Base-by-base conservation (phyloP, 163 green algal genomes). In the Coccomyxa subellipsoidea region DNA sequence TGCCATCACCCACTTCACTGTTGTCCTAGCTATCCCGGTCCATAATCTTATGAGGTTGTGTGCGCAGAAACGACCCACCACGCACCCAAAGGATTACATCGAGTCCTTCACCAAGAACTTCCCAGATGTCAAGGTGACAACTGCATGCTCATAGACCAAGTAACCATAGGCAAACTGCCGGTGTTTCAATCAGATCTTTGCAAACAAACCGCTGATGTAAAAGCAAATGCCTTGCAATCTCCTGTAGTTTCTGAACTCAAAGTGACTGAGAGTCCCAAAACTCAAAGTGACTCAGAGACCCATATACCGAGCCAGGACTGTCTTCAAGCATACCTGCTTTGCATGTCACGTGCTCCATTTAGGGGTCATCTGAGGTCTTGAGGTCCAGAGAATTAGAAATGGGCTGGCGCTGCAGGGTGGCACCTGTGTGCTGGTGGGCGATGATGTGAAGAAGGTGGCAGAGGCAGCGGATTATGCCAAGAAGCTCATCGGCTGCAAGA, bases 51-150 rank as follows among this genome's bases (percentile, higher is more conserved):
- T 59, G 21, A 34, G 2, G 15, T 32, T 73, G 66, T 34, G 3
- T 73, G 66, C 66, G 66, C 66, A 73, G 66, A 73, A 73, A 73
- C 66, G 66, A 18, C 66, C 66, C 2, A 73, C 66, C 29, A 73
- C 66, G 18, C 66, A 73, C 29, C 66, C 66, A 10, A 73, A 73
- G 66, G 66, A 73, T 23, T 73, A 73, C 66, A 73, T 73, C 8
- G n/a, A 32, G 4, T 32, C 66, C n/a, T 73, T 73, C 66, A 36
- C 66, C 27, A 73, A 73, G 27, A 73, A 73, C 66, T 73, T 73
- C 8, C 66, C 66, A 36, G 66, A 73, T 73, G 27, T 73, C 4
- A 73, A 73, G 66, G 66, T 73, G 5, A 18, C 47, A 59, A 59
- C 47, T 8, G 3, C 4, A 21, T 2, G 15, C 47, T 18, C 23